These are phyloP conservation scores for Hypsizygus marmoreus DNA, from an alignment of 768 basidiomycete species.

Conservation along the genomic window DNA sequence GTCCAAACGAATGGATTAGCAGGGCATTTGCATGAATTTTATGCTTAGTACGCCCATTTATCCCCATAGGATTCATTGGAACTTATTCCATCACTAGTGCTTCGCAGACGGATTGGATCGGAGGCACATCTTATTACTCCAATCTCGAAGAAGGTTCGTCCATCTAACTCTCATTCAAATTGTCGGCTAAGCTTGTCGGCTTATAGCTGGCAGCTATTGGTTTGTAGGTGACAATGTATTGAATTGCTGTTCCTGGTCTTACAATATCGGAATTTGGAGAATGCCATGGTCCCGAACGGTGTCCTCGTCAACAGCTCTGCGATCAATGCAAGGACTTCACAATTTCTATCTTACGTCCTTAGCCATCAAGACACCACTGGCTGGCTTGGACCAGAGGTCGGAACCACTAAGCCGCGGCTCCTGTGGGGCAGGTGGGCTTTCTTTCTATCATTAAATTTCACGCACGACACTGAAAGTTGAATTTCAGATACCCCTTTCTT, in stretches of 20 bases:
- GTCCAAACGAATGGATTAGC: slow-evolving; percentile 46
- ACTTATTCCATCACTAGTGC: no score
- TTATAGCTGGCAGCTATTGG: slow-evolving; percentile 57
- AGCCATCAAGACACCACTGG: slow-evolving; percentile 54
- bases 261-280: slow-evolving; percentile 28
- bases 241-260: not conserved
- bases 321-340: slow-evolving; percentile 47
- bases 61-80: no score
- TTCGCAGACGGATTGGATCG: slow-evolving; percentile 43
- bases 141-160: slow-evolving; percentile 43
- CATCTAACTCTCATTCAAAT: not conserved
- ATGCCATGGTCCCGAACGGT: slow-evolving; percentile 56
- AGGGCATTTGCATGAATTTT: slow-evolving; percentile 47
- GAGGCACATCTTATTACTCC: slow-evolving; percentile 41
- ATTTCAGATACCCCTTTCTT: slow-evolving; percentile 60
- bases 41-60: slow-evolving; percentile 31
- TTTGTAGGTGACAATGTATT: slow-evolving; percentile 40
- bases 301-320: slow-evolving; percentile 45
- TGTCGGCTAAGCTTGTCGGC: not conserved
- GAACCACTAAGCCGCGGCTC: slow-evolving; percentile 52
- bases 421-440: slow-evolving; percentile 50
- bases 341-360: slow-evolving; percentile 52
- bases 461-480: not conserved
- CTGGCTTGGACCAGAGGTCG: slow-evolving; percentile 58
- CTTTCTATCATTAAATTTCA: not conserved